Evolutionary conservation across 345 rosid species (phyloP).

Genomic region (Pugionium dolabratum): DNA sequence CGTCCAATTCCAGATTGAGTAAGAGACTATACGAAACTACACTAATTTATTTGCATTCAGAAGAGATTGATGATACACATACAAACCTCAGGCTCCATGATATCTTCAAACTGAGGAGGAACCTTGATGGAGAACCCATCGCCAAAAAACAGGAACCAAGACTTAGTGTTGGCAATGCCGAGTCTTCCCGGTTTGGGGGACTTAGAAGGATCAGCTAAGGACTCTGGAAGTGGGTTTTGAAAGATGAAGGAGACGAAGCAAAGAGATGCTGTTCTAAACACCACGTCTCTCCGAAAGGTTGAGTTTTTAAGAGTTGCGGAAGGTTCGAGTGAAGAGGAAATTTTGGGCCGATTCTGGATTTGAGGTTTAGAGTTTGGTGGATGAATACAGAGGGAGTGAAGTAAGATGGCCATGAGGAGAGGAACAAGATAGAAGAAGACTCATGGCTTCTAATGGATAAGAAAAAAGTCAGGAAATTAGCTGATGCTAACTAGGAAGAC

Average conservation of each 20-base stretch:
- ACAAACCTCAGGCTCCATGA: conserved; percentile 86
- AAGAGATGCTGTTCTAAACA: conserved; percentile 51
- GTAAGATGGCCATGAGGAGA: conserved; percentile 66
- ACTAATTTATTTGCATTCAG: background rate
- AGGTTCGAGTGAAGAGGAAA: conserved; percentile 24
- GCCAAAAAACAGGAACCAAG: conserved; percentile 90
- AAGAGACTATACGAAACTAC: background rate
- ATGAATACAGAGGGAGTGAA: conserved; percentile 45
- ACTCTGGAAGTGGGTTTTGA: conserved; percentile 49
- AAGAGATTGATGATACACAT: background rate
- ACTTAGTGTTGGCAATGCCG: conserved; percentile 68
- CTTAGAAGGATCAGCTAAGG: conserved; percentile 50
- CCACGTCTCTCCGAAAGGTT: conserved; percentile 54
- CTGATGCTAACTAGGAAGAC: conserved; percentile 9
- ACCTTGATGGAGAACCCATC: conserved; percentile 81
- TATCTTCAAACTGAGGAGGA: conserved; percentile 85
- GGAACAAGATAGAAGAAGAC: conserved; percentile 42
- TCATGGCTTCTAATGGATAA: conserved; percentile 39
- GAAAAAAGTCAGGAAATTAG: conserved; percentile 14
- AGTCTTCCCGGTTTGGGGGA: conserved; percentile 51
- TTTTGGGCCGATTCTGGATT: conserved; percentile 19
- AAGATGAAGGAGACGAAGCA: conserved; percentile 44
- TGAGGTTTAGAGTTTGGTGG: conserved; percentile 35
- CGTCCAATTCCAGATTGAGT: conserved; percentile 7
- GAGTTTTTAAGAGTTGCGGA: conserved; percentile 22